Percentiles rank a stretch among this genome's conserved stretches.
phyloP scores from a whole-genome alignment of 371 early-diverging fungal species.

The Syncephalastrum sp. region DNA sequence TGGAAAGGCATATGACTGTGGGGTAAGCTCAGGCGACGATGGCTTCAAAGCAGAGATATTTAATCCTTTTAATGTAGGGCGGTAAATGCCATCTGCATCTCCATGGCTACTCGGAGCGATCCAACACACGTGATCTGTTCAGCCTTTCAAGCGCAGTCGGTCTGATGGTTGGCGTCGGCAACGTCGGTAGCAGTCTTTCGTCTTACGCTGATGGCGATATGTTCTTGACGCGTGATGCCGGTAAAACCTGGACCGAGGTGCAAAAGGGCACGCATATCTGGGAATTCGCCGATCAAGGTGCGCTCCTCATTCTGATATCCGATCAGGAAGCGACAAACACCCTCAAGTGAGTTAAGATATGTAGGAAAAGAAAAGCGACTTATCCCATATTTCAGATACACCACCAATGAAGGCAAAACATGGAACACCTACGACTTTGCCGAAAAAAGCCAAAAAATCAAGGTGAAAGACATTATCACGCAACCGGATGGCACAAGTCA shows the following conservation, averaged over 20 bases:
- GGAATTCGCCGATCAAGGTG: conserved; percentile 90
- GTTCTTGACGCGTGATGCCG: conserved; percentile 85
- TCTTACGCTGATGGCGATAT: conserved; percentile 75
- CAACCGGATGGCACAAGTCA: conserved; percentile 73
- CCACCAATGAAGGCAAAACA: conserved; percentile 62
- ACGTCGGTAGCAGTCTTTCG: conserved; percentile 71
- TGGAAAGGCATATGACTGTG: conserved; percentile 33
- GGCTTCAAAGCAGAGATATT: background rate
- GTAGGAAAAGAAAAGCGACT: conserved; percentile 1
- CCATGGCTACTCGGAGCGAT: conserved; percentile 80
- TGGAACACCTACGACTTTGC: conserved; percentile 62
- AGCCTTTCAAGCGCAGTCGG: conserved; percentile 83
- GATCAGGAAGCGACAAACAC: conserved; percentile 74
- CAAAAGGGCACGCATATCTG: conserved; percentile 74
- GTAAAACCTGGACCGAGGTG: conserved; percentile 73
- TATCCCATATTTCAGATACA: conserved; percentile 22
- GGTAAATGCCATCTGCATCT: conserved; percentile 70
- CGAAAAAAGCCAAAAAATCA: conserved; percentile 43
- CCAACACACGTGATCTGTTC: conserved; percentile 75
- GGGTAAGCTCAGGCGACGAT: conserved; percentile 4
- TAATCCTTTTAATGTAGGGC: background rate
- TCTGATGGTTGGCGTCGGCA: conserved; percentile 90
- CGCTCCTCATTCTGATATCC: conserved; percentile 67
- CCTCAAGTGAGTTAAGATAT: conserved; percentile 46
- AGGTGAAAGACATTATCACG: conserved; percentile 66